phyloP scores from a whole-genome alignment of 352 stramenopile species.

The Phytophthora cryptogea region DNA sequence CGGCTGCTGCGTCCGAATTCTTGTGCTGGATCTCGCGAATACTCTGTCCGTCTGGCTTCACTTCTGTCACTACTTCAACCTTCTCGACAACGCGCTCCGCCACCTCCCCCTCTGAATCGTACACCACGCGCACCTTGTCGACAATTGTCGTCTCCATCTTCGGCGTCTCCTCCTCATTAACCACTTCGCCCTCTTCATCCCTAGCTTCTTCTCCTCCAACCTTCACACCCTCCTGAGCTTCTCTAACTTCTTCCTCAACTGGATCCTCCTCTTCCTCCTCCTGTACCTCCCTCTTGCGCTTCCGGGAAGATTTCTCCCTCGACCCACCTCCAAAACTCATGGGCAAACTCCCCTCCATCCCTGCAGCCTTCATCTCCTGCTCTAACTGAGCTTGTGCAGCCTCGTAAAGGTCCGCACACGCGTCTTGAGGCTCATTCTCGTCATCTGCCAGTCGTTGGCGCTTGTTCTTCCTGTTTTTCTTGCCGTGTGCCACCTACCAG shows the following conservation, averaged over 20 bases:
- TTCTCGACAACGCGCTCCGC: slow-evolving; percentile 44
- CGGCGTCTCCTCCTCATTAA: not conserved
- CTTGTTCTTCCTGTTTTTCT: slow-evolving; percentile 41
- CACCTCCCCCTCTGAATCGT: slow-evolving; percentile 70
- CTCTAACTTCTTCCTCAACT: not conserved
- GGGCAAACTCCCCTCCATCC: slow-evolving; percentile 55
- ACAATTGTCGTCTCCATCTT: slow-evolving; percentile 31
- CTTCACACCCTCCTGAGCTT: not conserved
- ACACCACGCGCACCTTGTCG: slow-evolving; percentile 68
- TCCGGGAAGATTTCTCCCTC: slow-evolving; percentile 19
- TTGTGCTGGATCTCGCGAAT: slow-evolving; percentile 19
- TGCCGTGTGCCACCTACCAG: slow-evolving; percentile 13
- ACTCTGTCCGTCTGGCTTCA: slow-evolving; percentile 11
- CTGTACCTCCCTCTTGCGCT: slow-evolving; percentile 28
- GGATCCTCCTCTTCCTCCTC: slow-evolving; percentile 1
- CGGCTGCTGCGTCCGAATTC: slow-evolving; percentile 9
- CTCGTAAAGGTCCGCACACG: slow-evolving; percentile 47
- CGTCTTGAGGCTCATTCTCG: slow-evolving; percentile 10
- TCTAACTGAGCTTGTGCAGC: slow-evolving; percentile 58
- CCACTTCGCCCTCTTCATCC: not conserved
- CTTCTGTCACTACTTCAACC: slow-evolving; percentile 34
- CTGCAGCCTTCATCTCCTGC: slow-evolving; percentile 63
- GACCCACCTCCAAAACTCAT: slow-evolving; percentile 54
- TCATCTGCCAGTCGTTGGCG: slow-evolving; percentile 20
- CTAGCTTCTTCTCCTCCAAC: not conserved